Evolutionary conservation across 2,329 filamentous ascomycete genomes (phyloP).

Genomic region (Pseudocercospora musae): DNA sequence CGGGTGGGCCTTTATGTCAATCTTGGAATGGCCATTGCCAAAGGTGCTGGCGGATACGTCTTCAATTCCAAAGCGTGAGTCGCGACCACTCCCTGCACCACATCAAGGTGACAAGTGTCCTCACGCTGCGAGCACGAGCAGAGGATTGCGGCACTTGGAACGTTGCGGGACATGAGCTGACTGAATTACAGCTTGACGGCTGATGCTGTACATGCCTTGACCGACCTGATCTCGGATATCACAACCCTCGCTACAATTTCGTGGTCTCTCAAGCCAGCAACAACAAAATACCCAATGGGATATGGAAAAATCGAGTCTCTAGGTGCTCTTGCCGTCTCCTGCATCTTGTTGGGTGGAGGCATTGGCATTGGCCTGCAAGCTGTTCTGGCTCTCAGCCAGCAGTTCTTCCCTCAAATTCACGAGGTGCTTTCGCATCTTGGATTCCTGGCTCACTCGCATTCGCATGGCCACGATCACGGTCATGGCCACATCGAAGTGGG

Average conservation of each 20-base stretch:
- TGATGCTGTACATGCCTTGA: conserved; percentile 92
- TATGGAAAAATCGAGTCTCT: conserved; percentile 98
- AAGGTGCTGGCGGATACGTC: conserved; percentile 85
- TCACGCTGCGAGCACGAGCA: neutral
- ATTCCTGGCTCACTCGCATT: conserved; percentile 51
- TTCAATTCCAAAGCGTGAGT: conserved; percentile 77
- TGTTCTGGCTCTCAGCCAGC: conserved; percentile 55
- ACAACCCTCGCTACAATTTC: conserved; percentile 92
- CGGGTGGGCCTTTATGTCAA: conserved; percentile 85
- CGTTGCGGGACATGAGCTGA: neutral
- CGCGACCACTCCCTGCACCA: neutral
- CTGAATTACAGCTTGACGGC: conserved; percentile 44
- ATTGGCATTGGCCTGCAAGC: conserved; percentile 79
- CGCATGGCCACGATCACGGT: conserved; percentile 57
- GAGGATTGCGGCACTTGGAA: neutral
- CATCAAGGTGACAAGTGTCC: neutral
- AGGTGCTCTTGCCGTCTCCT: conserved; percentile 87
- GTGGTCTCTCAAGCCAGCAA: conserved; percentile 83
- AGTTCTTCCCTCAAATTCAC: conserved; percentile 48
- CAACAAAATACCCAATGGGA: conserved; percentile 77
- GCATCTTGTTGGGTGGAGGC: conserved; percentile 83
- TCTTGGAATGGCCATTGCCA: conserved; percentile 87
- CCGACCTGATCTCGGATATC: conserved; percentile 91
- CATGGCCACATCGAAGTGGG: conserved; percentile 50
- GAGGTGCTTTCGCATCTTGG: conserved; percentile 43